Evolutionary conservation across 2,329 filamentous ascomycete species (phyloP).

Genomic region (Periconia sp.): DNA sequence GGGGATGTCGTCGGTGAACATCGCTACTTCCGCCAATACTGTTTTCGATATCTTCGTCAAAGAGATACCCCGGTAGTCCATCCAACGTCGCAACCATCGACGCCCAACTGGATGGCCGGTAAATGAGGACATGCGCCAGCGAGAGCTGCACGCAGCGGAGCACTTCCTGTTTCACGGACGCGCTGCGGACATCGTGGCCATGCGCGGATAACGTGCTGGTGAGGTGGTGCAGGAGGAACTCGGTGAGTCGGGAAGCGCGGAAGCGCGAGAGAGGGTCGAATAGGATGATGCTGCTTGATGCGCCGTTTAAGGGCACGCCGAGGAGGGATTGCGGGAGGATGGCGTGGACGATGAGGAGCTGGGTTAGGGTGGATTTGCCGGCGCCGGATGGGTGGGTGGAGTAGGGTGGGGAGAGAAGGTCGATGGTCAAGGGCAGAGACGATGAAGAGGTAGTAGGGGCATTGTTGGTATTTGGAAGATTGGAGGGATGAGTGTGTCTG

Average conservation of each 20-base stretch:
- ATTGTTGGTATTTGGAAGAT: background rate
- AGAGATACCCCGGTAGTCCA: slow-evolving; percentile 53
- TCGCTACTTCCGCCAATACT: too few species aligned
- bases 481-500: slow-evolving; percentile 7
- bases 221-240: slow-evolving; percentile 33
- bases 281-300: slow-evolving; percentile 50
- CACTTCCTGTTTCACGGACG: slow-evolving; percentile 5
- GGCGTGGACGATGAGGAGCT: slow-evolving; percentile 55
- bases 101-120: slow-evolving; percentile 55
- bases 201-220: background rate
- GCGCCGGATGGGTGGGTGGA: slow-evolving; percentile 44
- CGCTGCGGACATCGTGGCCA: background rate
- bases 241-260: slow-evolving; percentile 50
- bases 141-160: slow-evolving; percentile 38
- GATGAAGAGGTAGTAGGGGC: slow-evolving; percentile 5
- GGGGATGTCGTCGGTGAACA: background rate
- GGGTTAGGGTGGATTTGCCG: slow-evolving; percentile 63
- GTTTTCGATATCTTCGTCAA: slow-evolving; percentile 31
- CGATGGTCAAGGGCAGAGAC: slow-evolving; percentile 40
- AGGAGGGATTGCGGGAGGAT: slow-evolving; percentile 49
- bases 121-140: slow-evolving; percentile 61
- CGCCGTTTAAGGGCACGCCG: slow-evolving; percentile 43
- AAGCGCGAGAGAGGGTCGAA: slow-evolving; percentile 61
- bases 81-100: slow-evolving; percentile 54
- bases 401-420: slow-evolving; percentile 53